phyloP scores from a whole-genome alignment of 192 early-diverging fungal species.

The Coemansia sp. region DNA sequence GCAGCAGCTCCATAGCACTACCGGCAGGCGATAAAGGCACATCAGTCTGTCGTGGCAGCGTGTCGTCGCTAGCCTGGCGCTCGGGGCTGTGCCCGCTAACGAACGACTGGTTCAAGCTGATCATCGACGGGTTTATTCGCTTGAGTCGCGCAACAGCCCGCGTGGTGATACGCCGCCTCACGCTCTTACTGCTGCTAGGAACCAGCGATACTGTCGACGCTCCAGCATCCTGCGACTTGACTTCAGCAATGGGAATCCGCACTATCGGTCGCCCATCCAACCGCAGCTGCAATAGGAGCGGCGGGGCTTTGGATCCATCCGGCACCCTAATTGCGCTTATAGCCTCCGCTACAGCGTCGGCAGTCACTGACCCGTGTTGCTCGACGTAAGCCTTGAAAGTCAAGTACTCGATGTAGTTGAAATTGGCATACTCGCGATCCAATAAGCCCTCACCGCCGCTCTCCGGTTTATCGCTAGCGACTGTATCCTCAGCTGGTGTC shows the following conservation, averaged over 20 bases:
- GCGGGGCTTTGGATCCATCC: neutral
- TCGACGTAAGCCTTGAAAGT: conserved; percentile 50
- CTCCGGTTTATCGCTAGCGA: neutral
- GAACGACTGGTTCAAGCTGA: neutral
- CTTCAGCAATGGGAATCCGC: too few relatives aligned
- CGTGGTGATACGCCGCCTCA: conserved; percentile 14
- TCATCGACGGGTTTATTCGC: neutral
- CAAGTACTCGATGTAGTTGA: conserved; percentile 75
- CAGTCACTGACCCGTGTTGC: conserved; percentile 11
- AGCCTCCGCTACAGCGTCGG: conserved; percentile 1
- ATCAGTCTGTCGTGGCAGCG: neutral
- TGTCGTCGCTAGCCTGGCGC: conserved; percentile 1
- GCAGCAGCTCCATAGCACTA: conserved; percentile 2
- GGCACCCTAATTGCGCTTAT: neutral
- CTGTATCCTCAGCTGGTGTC: neutral
- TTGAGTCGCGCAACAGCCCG: conserved; percentile 6
- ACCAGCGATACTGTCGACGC: neutral
- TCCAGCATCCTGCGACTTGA: neutral
- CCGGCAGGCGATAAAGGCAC: neutral
- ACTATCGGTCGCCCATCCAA: conserved; percentile 23
- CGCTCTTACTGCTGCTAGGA: neutral
- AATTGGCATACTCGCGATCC: conserved; percentile 72
- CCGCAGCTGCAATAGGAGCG: conserved; percentile 20
- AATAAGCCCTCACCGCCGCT: conserved; percentile 24
- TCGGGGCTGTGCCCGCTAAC: neutral